These are phyloP conservation scores for Prunus mongolica DNA, from an alignment of 306 rosid genomes.

Conservation along the genomic window DNA sequence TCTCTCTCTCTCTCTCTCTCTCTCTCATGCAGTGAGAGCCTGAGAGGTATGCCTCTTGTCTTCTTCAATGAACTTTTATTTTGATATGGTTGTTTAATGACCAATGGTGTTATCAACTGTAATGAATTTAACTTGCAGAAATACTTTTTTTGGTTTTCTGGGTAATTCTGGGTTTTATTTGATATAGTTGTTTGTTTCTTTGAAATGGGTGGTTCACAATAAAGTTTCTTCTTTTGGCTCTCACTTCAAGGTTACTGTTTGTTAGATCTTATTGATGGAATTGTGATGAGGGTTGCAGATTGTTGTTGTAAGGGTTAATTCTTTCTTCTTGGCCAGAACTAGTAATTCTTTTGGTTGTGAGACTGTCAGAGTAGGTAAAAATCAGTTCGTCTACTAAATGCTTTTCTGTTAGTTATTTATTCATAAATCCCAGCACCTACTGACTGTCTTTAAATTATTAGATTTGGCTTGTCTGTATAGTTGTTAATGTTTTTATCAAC, in stretches of 20 bases:
- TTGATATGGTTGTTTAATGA: background rate
- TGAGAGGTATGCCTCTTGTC: constrained; percentile 6
- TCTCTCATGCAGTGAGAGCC: background rate
- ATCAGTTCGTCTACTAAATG: background rate
- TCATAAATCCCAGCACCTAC: no score
- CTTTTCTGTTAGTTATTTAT: constrained; percentile 10
- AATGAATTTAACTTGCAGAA: background rate
- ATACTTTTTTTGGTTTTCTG: background rate
- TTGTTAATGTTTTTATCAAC: background rate
- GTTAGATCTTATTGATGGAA: background rate
- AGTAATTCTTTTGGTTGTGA: background rate
- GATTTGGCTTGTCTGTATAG: background rate
- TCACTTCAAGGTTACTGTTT: background rate
- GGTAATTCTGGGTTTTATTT: constrained; percentile 10
- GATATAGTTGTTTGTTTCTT: background rate
- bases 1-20: background rate
- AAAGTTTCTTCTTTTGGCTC: no score
- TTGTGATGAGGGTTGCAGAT: background rate
- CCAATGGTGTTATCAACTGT: background rate
- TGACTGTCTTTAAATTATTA: background rate
- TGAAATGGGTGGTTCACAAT: background rate
- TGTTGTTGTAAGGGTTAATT: constrained; percentile 22
- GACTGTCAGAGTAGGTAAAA: constrained; percentile 11
- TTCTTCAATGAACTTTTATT: background rate
- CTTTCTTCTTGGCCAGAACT: background rate